Evolutionary conservation across 2,329 filamentous ascomycete species (phyloP).

Genomic region (Pestalotiopsis fici): DNA sequence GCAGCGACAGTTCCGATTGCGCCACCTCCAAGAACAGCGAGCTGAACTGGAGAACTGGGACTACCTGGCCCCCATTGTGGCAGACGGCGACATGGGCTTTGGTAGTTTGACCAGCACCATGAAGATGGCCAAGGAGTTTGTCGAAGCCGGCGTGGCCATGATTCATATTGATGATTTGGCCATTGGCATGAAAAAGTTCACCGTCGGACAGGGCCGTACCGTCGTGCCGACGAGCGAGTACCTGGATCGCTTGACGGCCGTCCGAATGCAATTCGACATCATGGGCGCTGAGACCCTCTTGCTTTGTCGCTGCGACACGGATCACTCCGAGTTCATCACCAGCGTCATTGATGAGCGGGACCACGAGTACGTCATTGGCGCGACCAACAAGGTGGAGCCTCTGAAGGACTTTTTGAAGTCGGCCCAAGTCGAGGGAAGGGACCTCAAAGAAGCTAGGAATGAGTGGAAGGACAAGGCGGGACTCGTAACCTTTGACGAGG

Average conservation of each 20-base stretch:
- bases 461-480: constrained; percentile 32
- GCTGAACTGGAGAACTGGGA: constrained; percentile 35
- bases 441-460: constrained; percentile 24
- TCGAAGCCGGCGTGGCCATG: constrained; percentile 43
- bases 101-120: constrained; percentile 38
- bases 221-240: constrained; percentile 41
- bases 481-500: constrained; percentile 35
- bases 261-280: constrained; percentile 39
- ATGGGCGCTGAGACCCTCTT: constrained; percentile 40
- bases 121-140: constrained; percentile 40
- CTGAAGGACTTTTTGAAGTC: constrained; percentile 24
- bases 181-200: constrained; percentile 44
- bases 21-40: constrained; percentile 28
- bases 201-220: constrained; percentile 38
- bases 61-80: constrained; percentile 39
- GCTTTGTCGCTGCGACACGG: constrained; percentile 37
- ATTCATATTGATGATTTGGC: constrained; percentile 44
- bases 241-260: constrained; percentile 32
- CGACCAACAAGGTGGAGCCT: constrained; percentile 30
- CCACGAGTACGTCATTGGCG: constrained; percentile 38
- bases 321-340: constrained; percentile 39
- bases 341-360: constrained; percentile 36
- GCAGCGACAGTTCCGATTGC: constrained; percentile 36
- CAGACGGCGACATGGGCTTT: constrained; percentile 44
- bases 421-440: constrained; percentile 23